Conservation (phyloP, 2,329 filamentous ascomycete species). For the Colletotrichum viniferum region DNA sequence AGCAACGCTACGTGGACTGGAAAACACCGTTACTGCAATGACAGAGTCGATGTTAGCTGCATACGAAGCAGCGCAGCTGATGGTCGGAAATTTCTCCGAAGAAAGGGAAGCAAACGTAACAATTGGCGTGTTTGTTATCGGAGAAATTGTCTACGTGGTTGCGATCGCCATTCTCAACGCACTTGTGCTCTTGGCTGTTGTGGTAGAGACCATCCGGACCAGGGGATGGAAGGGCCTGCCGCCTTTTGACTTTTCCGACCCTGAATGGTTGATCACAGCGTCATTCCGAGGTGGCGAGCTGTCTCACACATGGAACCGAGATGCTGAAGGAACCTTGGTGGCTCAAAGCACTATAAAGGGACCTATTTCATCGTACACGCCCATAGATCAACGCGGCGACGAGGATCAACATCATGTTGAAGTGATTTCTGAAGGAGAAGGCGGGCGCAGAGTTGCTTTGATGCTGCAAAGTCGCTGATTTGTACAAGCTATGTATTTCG, state of each 20-base stretch:
- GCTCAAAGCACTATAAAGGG: neutral
- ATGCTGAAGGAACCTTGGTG: neutral
- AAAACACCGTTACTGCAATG: conserved; percentile 23
- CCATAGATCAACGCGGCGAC: neutral
- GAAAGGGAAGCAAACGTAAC: conserved; percentile 20
- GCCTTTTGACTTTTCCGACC: neutral
- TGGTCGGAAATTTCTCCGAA: conserved; percentile 28
- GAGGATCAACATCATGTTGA: neutral
- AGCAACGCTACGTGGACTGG: conserved; percentile 18
- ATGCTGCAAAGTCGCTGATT: neutral
- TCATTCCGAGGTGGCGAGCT: neutral
- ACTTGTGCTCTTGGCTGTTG: neutral
- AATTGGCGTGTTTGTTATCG: neutral
- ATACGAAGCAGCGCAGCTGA: conserved; percentile 37
- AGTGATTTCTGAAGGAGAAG: neutral
- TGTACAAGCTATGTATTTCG: neutral
- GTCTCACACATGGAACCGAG: neutral
- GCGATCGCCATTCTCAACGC: neutral
- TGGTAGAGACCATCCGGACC: neutral
- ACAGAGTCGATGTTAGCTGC: conserved; percentile 29
- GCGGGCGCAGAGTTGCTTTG: neutral
- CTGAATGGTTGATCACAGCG: neutral
- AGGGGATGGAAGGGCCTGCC: neutral
- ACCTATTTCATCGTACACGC: neutral
- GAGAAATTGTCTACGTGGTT: neutral